Evolutionary conservation across 805 yeast species (phyloP).

Genomic region (Pichia scutulata): DNA sequence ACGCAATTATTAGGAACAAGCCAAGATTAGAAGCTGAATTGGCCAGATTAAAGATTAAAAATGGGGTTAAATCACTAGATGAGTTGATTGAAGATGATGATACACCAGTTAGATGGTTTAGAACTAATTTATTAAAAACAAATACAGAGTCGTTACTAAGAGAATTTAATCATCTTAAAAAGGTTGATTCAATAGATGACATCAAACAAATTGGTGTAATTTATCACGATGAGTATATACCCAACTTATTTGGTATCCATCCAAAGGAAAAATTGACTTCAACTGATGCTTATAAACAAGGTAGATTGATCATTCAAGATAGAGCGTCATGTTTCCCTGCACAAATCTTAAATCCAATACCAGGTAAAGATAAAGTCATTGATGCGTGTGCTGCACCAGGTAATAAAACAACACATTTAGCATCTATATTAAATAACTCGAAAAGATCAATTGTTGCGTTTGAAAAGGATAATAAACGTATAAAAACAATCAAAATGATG

Average conservation of each 20-base stretch:
- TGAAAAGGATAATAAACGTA: constrained; percentile 75
- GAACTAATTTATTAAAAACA: constrained; percentile 60
- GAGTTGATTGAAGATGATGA: constrained; percentile 50
- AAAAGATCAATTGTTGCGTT: constrained; percentile 63
- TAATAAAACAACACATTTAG: constrained; percentile 90
- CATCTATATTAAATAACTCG: constrained; percentile 45
- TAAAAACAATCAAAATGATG: constrained; percentile 67
- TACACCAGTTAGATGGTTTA: constrained; percentile 75
- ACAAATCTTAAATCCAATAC: constrained; percentile 56
- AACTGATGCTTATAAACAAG: constrained; percentile 62
- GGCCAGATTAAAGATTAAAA: constrained; percentile 65
- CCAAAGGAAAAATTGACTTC: constrained; percentile 65
- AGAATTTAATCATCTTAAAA: constrained; percentile 37
- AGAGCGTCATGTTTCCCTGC: constrained; percentile 97
- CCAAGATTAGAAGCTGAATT: constrained; percentile 78
- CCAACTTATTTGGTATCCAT: constrained; percentile 73
- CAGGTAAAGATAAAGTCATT: constrained; percentile 53
- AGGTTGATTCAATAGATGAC: constrained; percentile 39
- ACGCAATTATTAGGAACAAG: constrained; percentile 67
- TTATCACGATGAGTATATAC: constrained; percentile 66
- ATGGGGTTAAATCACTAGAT: constrained; percentile 50
- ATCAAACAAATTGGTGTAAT: constrained; percentile 42
- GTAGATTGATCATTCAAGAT: constrained; percentile 86
- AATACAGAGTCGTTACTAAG: constrained; percentile 31
- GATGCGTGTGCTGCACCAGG: constrained; percentile 99